Evolutionary conservation across 2,329 filamentous ascomycete species (phyloP).

Genomic region (Cordyceps farinosa): DNA sequence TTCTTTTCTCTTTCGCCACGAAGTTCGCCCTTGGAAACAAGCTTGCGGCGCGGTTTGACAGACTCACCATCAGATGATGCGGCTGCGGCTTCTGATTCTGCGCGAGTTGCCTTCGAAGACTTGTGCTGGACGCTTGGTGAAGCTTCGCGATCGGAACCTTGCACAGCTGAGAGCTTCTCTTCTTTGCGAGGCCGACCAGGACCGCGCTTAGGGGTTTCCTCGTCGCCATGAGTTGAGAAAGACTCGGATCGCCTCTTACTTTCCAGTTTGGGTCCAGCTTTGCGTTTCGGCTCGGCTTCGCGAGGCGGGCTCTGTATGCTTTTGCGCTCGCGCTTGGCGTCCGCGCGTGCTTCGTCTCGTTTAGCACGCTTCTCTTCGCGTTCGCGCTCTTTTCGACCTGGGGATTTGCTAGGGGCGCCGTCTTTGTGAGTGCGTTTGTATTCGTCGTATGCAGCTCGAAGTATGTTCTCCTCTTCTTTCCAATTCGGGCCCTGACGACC

Average conservation of each 20-base stretch:
- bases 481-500: conserved; percentile 81
- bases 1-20: conserved; percentile 58
- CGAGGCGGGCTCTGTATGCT: conserved; percentile 47
- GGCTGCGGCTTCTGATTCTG: conserved; percentile 51
- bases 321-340: conserved; percentile 48
- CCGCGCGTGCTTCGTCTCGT: conserved; percentile 44
- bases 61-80: conserved; percentile 56
- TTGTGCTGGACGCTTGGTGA: conserved; percentile 49
- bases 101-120: conserved; percentile 47
- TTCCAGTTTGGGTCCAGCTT: conserved; percentile 34
- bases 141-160: conserved; percentile 50
- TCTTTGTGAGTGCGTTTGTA: conserved; percentile 53
- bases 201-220: conserved; percentile 48
- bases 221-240: conserved; percentile 42
- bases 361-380: conserved; percentile 42
- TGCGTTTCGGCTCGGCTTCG: conserved; percentile 46
- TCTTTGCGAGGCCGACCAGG: conserved; percentile 53
- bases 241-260: conserved; percentile 48
- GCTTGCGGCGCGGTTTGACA: conserved; percentile 57
- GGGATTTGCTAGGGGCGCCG: conserved; percentile 47
- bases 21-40: conserved; percentile 60
- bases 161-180: conserved; percentile 38
- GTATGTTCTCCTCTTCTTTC: conserved; percentile 78
- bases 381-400: conserved; percentile 41
- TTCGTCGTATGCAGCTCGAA: conserved; percentile 72